Conservation (phyloP, 768 basidiomycete species). For the Flagelloscypha sp. region DNA sequence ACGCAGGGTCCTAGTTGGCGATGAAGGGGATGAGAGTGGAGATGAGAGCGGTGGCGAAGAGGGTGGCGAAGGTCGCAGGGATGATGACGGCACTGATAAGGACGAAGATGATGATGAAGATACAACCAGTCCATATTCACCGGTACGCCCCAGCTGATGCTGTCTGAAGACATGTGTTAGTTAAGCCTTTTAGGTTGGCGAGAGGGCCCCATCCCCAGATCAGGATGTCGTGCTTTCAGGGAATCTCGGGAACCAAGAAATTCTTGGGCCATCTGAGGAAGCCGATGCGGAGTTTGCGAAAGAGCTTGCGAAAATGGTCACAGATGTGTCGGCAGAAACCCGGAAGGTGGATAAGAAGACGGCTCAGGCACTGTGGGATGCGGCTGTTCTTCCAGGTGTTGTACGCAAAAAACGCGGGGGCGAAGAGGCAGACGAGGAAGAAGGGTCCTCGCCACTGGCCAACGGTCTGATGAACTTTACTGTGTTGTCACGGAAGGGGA, state of each 20-base stretch:
- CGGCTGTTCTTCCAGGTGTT: constrained; percentile 64
- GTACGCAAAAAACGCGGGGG: constrained; percentile 56
- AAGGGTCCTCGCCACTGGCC: constrained; percentile 22
- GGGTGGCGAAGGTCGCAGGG: constrained; percentile 34
- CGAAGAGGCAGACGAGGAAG: constrained; percentile 49
- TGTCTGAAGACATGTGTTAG: constrained; percentile 1
- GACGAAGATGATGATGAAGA: constrained; percentile 63
- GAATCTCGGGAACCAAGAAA: constrained; percentile 50
- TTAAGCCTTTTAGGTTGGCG: constrained; percentile 35
- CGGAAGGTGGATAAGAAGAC: constrained; percentile 86
- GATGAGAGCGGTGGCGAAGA: constrained; percentile 42
- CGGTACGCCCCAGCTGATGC: constrained; percentile 30
- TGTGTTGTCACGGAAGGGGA: constrained; percentile 85
- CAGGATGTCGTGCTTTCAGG: constrained; percentile 61
- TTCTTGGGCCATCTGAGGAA: constrained; percentile 77
- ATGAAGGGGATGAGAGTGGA: constrained; percentile 45
- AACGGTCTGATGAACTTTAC: constrained; percentile 80
- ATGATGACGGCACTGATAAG: constrained; percentile 30
- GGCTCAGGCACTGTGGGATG: constrained; percentile 82
- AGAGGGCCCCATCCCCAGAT: constrained; percentile 80
- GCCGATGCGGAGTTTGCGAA: constrained; percentile 91
- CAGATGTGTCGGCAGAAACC: constrained; percentile 75
- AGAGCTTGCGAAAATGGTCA: constrained; percentile 92
- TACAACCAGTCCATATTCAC: constrained; percentile 39
- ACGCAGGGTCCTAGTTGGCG: constrained; percentile 10